Conservation (phyloP, 148 eudicot genomes). For the Silene conica region DNA sequence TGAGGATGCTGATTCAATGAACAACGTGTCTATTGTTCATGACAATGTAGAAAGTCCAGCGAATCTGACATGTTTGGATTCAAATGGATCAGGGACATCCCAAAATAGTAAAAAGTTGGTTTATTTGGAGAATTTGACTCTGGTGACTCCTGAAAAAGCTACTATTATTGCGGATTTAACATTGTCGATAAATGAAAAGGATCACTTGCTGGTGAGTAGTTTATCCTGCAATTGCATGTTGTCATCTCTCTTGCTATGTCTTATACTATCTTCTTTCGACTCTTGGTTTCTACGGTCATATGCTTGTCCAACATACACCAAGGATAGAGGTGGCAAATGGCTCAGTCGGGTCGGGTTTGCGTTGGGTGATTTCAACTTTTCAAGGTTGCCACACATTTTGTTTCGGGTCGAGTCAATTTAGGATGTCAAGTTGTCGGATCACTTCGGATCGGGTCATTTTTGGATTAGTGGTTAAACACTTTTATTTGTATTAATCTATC, state of each 20-base stretch:
- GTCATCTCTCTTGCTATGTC: not conserved
- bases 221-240: not conserved
- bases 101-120: constrained; percentile 41
- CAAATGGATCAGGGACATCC: constrained; percentile 45
- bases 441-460: too few relatives aligned
- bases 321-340: not conserved
- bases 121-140: constrained; percentile 58
- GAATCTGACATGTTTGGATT: constrained; percentile 26
- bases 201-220: constrained; percentile 64
- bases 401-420: too few relatives aligned
- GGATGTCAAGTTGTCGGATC: too few relatives aligned
- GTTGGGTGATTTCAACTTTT: too few relatives aligned
- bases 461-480: too few relatives aligned
- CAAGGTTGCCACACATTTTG: too few relatives aligned
- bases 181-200: constrained; percentile 62
- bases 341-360: too few relatives aligned
- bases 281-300: not conserved
- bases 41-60: constrained; percentile 23
- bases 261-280: not conserved
- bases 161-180: constrained; percentile 67
- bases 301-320: not conserved
- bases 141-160: constrained; percentile 69
- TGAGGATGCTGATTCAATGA: constrained; percentile 37
- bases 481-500: too few relatives aligned
- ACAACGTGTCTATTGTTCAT: constrained; percentile 47